Base-by-base conservation (phyloP, 208 protist species). In the Leishmania guyanensis region DNA sequence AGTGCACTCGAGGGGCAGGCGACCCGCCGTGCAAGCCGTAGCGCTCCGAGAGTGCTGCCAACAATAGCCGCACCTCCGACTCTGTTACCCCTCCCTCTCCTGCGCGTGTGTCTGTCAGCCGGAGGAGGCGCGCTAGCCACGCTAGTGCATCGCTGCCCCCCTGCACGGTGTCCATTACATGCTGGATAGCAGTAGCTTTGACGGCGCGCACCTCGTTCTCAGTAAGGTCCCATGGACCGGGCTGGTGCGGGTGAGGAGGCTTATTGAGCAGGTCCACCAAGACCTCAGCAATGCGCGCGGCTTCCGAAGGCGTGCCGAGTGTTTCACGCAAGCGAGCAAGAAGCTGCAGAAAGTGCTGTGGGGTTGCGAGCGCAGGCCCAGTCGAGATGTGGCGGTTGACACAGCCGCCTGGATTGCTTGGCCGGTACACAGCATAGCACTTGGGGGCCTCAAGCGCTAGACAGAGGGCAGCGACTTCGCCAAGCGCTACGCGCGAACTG, bases 181-280 rank as follows among this genome's bases (percentile, higher is more conserved):
- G 56, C 66, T 77, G 66, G 17, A 93, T 80, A 3, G 85, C 86
- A 29, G 22, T 56, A 14, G 80, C 78, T 62, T 88, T 87, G 53
- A 86, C 1, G 2, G 50, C 36, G n/a, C 54, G 75, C 48, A 82
- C 76, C 60, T 82, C 78, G 22, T 78, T 46, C 8, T 33, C 72
- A 3, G 79, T 74, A 29, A 93, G 54, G 77, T 95, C 92, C 92
- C 92, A 95, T 33, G 84, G 53, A 0, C 80, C 73, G 12, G 83
- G 78, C 33, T 84, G 64, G 17, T 86, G 89, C 26, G 92, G 90
- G 77, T 93, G 90, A 12, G 90, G 76, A 0, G 88, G 85, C 54
- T 95, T 95, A 48, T 84, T 70, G 50, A 95, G 82, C 62, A 91
- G 75, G n/a, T 95, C 92, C 0, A 89, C 9, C 51, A 95, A 73